Base-by-base conservation (phyloP, 306 rosid species). In the Casuarina equisetifolia region DNA sequence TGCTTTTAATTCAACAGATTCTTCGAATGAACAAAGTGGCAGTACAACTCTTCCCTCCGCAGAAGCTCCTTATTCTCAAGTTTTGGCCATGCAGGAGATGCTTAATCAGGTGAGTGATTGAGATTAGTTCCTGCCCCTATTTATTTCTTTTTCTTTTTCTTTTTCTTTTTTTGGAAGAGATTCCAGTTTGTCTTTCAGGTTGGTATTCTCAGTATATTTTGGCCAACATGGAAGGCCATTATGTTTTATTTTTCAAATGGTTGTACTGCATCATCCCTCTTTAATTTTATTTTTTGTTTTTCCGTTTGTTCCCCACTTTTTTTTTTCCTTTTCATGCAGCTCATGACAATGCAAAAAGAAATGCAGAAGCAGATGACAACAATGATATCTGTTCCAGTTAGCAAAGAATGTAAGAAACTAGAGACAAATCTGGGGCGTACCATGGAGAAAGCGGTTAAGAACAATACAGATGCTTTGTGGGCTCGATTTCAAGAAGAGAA, bases 351-450 rank as follows among this genome's bases (percentile, higher is more conserved):
- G 89, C 97, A 93, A 76, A 96, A 89, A 72, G 99, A 96, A 73
- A 77, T 84, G 88, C 99, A 93, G 84, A 96, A 93, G 85, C 98
- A 96, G 86, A 87, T 96, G 89, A 74, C 92, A 54, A 84, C 77
- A 90, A 84, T 81, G 73, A 88, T 87, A 71, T 76, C 98, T 3
- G 93, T 82, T 77, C 99, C 97, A 12, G 86, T 92, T 70, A 84
- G 94, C 36, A 96, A 96, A 91, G 99, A 96, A 85, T 96, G 99
- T 58, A 91, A 84, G 80, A 80, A 97, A 84, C 91, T 96, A 19
- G 98, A 96, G 89, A 85, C 91, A 6, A 82, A 92, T 80, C 80
- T 93, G 19, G 96, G 96, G 72, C 87, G 90, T 74, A 90, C 75
- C 90, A 86, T 89, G 91, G 98, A 96, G 79, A 96, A 90, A 79